Evolutionary conservation across 2,329 filamentous ascomycete genomes (phyloP).

Genomic region (Colletotrichum trifolii): DNA sequence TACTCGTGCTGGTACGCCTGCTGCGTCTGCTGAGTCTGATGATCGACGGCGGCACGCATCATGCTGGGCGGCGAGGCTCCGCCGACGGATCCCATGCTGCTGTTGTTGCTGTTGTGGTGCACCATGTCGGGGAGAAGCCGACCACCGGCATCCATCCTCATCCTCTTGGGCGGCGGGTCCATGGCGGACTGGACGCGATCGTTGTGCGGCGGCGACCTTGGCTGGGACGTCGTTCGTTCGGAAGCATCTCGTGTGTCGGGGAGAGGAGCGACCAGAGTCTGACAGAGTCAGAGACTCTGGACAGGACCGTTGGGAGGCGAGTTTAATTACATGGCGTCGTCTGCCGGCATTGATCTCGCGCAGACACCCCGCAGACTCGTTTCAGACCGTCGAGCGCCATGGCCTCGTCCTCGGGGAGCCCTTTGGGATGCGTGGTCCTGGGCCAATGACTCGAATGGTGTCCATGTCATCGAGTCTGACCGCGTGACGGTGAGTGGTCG

Average conservation of each 20-base stretch:
- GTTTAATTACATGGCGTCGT: constrained; percentile 17
- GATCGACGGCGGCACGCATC: constrained; percentile 17
- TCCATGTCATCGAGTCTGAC: constrained; percentile 23
- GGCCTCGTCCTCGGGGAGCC: constrained; percentile 10
- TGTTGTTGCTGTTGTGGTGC: background rate
- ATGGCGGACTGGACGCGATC: background rate
- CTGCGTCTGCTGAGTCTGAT: background rate
- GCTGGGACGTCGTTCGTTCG: constrained; percentile 8
- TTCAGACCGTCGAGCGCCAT: constrained; percentile 29
- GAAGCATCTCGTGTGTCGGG: constrained; percentile 30
- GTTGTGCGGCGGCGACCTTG: constrained; percentile 8
- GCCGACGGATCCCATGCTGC: background rate
- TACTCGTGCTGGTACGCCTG: too few relatives aligned
- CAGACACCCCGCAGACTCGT: constrained; percentile 21
- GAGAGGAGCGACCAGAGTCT: constrained; percentile 18
- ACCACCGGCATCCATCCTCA: constrained; percentile 32
- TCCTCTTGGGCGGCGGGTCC: constrained; percentile 35
- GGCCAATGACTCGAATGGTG: constrained; percentile 1
- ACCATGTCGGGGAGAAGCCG: constrained; percentile 35
- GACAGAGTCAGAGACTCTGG: background rate
- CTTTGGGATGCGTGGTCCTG: background rate
- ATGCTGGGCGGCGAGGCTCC: constrained; percentile 20
- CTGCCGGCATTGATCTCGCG: constrained; percentile 26
- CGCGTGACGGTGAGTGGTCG: constrained; percentile 1
- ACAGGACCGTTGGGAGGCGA: constrained; percentile 10